Base-by-base conservation (phyloP, 768 basidiomycete genomes). In the Mycena capillaripes region DNA sequence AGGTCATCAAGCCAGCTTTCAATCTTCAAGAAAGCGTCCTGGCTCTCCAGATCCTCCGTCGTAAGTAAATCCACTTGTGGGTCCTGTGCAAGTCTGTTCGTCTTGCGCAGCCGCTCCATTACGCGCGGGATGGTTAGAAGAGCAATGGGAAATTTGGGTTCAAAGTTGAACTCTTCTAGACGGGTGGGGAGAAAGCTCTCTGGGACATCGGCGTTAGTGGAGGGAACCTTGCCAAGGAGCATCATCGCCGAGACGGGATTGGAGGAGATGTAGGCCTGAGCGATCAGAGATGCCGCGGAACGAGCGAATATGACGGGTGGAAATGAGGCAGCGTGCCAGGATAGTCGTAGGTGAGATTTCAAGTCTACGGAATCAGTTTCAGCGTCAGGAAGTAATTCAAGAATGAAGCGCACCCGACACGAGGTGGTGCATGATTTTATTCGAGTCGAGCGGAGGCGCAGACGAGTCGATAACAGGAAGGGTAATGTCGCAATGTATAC, bases 221-320 rank as follows among this genome's bases (percentile, higher is more conserved):
- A 57, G 1, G 89, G 90, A 17, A 74, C 11, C 89, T 90, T 27
- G 88, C 87, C 69, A 36, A 92, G 85, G n/a, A 93, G 83, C 68
- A 92, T 84, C 58, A 94, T 82, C 0, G 87, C 92, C 6, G 86
- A 83, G 8, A 90, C 90, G 2, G 92, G 91, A 75, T 92, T 81
- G 25, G 91, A 92, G 2, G 90, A 92, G 71, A 94, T 88, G 78
- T 92, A 94, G 25, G 88, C 84, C 78, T 94, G 90, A 10, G 90
- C 87, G 63, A 94, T 85, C 40, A 93, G 82, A 65, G 90, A 85
- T 12, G 85, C 84, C 5, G 82, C 74, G 8, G 84, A 83, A 29
- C 85, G 85, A 2, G 90, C 86, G 71, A 91, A 81, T 42, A 92
- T 82, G 34, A 92, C 85, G 1, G 91, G 91, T 0, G 90, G 88